These are phyloP conservation scores for Cutaneotrichosporon mucoides DNA, from an alignment of 1,284 basidiomycete genomes.

Conservation along the genomic window DNA sequence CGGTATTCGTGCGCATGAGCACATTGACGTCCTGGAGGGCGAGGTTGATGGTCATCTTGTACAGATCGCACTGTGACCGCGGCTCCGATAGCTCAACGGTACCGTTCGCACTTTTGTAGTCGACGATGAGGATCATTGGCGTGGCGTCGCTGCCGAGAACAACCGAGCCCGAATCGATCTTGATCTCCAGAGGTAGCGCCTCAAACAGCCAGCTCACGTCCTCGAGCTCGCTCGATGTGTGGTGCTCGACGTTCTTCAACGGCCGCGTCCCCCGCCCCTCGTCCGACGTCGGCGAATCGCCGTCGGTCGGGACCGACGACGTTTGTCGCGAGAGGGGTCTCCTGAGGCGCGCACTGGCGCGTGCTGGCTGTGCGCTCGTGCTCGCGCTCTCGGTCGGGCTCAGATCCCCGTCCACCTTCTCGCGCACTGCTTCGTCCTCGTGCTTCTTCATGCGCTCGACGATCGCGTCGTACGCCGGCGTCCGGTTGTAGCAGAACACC, in stretches of 20 bases:
- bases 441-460: slow-evolving; percentile 63
- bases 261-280: background rate
- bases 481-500: slow-evolving; percentile 85
- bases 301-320: background rate
- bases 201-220: slow-evolving; percentile 55
- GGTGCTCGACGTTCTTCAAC: background rate
- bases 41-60: slow-evolving; percentile 71
- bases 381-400: slow-evolving; percentile 6
- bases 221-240: background rate
- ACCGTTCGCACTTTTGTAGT: slow-evolving; percentile 68
- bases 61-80: slow-evolving; percentile 69
- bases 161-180: slow-evolving; percentile 68
- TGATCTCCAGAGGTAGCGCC: slow-evolving; percentile 72
- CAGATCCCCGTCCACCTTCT: background rate
- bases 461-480: slow-evolving; percentile 79
- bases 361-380: background rate
- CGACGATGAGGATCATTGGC: slow-evolving; percentile 69
- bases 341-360: background rate
- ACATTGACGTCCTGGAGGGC: slow-evolving; percentile 64
- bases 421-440: slow-evolving; percentile 15
- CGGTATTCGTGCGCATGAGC: slow-evolving; percentile 69
- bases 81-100: slow-evolving; percentile 72
- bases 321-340: background rate
- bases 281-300: background rate
- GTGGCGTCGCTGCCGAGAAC: slow-evolving; percentile 79